Percentiles rank a stretch among this genome's conserved stretches.
phyloP scores from a whole-genome alignment of 257 asterid genomes.

The Capsicum pubescens region DNA sequence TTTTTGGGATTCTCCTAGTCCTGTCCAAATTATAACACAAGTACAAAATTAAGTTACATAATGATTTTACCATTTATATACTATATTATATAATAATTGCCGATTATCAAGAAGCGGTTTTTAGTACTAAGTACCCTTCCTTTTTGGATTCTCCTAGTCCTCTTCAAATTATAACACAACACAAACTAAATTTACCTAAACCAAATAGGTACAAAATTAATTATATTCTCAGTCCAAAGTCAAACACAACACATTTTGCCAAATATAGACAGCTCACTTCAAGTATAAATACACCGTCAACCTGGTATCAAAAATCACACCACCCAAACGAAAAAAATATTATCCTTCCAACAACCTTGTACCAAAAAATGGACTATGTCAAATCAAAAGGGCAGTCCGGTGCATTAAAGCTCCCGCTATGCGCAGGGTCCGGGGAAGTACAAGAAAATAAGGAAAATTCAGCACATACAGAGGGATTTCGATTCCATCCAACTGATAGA shows the following conservation, averaged over 20 bases:
- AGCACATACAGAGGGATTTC: not conserved
- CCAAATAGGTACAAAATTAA: not conserved
- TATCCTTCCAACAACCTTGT: not conserved
- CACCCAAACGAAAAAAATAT: no score
- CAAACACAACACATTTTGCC: not conserved
- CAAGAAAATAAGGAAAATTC: not conserved
- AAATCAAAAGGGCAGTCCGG: no score
- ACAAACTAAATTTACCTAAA: not conserved
- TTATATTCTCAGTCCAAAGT: not conserved
- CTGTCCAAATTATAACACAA: no score
- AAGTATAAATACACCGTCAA: not conserved
- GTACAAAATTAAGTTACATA: no score
- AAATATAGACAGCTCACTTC: not conserved
- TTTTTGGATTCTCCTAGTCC: not conserved
- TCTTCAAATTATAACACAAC: not conserved
- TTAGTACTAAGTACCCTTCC: no score
- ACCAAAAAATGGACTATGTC: not conserved
- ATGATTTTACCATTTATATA: no score
- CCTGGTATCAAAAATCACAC: not conserved
- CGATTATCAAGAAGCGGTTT: no score
- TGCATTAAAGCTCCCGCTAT: no score
- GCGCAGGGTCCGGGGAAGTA: not conserved
- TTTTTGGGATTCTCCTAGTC: no score
- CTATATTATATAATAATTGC: no score
- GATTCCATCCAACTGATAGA: conserved; percentile 21